Conservation (phyloP, 2,329 filamentous ascomycete species). For the Stemphylium beticola region DNA sequence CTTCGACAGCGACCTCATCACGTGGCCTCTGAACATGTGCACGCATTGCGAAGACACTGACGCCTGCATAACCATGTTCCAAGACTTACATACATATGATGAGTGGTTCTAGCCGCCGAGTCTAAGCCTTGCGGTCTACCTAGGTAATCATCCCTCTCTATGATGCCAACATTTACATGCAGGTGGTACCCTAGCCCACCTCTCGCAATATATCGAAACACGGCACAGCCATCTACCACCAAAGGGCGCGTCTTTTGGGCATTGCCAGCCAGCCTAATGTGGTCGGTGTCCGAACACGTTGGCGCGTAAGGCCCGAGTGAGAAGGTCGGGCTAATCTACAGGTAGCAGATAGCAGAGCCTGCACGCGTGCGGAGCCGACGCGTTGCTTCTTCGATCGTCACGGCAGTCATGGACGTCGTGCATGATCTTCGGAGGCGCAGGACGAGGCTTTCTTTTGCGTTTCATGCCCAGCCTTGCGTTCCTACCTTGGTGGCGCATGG, state of each 20-base stretch:
- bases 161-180: not conserved
- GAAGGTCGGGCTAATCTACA: conserved; percentile 2
- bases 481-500: conserved; percentile 1
- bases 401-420: conserved; percentile 1
- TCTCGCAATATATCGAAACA: conserved; percentile 8
- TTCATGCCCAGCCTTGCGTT: not conserved
- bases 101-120: not conserved
- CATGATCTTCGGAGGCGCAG: conserved; percentile 2
- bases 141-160: not conserved
- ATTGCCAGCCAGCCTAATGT: not conserved
- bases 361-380: conserved; percentile 4
- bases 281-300: not conserved
- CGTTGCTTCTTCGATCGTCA: conserved; percentile 7
- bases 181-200: conserved; percentile 4
- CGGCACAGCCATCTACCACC: conserved; percentile 7
- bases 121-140: not conserved
- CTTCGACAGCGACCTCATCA: not conserved
- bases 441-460: conserved; percentile 5
- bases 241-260: conserved; percentile 2
- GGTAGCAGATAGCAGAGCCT: conserved; percentile 1
- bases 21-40: not conserved
- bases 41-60: not conserved
- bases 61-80: not conserved
- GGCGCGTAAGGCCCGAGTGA: not conserved
- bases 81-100: not conserved